Conservation (phyloP, 495 filamentous ascomycete species). For the Podospora pseudocomata region DNA sequence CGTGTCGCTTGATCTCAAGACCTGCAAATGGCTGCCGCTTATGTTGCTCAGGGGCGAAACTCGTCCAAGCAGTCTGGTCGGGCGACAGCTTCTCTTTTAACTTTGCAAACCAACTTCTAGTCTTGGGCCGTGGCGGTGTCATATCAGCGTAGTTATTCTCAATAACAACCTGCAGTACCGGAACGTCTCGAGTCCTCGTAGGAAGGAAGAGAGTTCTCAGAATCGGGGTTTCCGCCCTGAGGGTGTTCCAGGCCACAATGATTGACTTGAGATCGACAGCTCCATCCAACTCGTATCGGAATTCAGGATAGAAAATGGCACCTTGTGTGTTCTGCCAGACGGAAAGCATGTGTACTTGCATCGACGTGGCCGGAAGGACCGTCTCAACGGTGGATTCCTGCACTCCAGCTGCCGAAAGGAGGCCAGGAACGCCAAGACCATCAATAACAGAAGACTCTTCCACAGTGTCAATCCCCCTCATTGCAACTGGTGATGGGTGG, state of each 20-base stretch:
- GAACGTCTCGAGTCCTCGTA: constrained; percentile 40
- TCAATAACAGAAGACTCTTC: not conserved
- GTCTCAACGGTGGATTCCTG: constrained; percentile 45
- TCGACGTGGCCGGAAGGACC: constrained; percentile 61
- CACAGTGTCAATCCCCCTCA: not conserved
- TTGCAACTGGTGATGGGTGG: too few species aligned
- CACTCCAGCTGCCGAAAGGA: constrained; percentile 33
- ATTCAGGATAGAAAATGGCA: constrained; percentile 59
- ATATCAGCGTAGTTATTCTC: not conserved
- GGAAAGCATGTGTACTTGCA: constrained; percentile 68
- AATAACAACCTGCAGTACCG: constrained; percentile 50
- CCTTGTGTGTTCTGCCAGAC: constrained; percentile 63
- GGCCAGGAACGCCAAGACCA: constrained; percentile 28
- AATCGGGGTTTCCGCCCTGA: constrained; percentile 53
- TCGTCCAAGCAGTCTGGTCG: constrained; percentile 9
- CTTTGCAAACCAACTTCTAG: not conserved
- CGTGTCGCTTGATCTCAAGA: constrained; percentile 10
- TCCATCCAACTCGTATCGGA: constrained; percentile 48
- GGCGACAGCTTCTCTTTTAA: not conserved
- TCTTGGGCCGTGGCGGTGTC: not conserved
- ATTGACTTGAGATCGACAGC: constrained; percentile 36
- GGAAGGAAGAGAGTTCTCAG: constrained; percentile 61
- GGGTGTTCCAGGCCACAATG: constrained; percentile 50
- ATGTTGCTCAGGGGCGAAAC: not conserved
- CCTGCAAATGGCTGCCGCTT: constrained; percentile 14